Base-by-base conservation (phyloP, 2,329 filamentous ascomycete species). In the Fusarium proliferatum region DNA sequence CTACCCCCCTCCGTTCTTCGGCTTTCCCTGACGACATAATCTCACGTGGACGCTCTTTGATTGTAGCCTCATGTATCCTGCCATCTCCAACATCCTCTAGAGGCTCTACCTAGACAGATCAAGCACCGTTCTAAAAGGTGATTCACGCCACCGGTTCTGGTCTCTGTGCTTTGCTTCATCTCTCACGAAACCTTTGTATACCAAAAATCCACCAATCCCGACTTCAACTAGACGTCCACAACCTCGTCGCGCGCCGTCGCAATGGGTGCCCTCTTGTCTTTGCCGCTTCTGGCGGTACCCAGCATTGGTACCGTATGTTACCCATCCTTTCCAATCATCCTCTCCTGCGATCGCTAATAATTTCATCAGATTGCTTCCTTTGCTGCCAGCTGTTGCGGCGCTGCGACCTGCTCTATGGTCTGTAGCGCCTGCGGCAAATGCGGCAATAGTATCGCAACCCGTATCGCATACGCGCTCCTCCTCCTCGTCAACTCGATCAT, bases 401-500 rank as follows among this genome's bases (percentile, higher is more conserved):
- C 96, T 34, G 95, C 96, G 51, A 98, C 96, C 59, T 98, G 96
- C 85, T 97, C 95, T 77, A 96, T 96, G 82, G 92, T 98, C 55
- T 98, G 95, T 85, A 96, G 93, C 81, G 94, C 95, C 17, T 99
- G 96, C 81, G 96, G 96, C 59, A 98, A 98, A 82, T 98, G 96
- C 84, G 94, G 95, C 78, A 98, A 97, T 76, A 97, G 95, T 85
- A 95, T 98, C 85, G 95, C 95, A 64, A 99, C 96, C 76, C 94
- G 96, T 86, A 97, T 98, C 85, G 96, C 94, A 80, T 98, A 97
- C 82, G 95, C 96, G 73, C 90, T 98, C 79, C 92, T 99, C 72
- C 93, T 99, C 62, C 91, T 99, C 75, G 85, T 98, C 83, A 99
- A 99, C 88, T 98, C 96, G 67, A 97, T 98, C 74, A 82, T 98